Base-by-base conservation (phyloP, 2,329 filamentous ascomycete species). In the Neopestalotiopsis sp. region DNA sequence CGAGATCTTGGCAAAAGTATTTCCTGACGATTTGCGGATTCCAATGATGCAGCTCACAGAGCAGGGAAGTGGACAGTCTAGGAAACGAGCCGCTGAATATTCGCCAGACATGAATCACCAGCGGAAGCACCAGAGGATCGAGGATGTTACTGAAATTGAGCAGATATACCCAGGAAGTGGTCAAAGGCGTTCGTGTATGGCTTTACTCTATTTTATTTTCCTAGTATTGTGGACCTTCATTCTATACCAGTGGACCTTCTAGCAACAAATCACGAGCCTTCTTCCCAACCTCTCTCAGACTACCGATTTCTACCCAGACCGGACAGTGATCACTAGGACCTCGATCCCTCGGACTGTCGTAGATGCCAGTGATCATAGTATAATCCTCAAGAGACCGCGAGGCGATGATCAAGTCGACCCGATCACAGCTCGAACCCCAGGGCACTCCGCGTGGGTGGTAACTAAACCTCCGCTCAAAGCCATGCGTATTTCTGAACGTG, bases 271-370 rank as follows among this genome's bases (percentile, higher is more conserved):
- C n/a, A n/a, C n/a, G n/a, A n/a, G n/a, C n/a, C n/a, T n/a, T n/a
- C n/a, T n/a, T n/a, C n/a, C 5, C 14, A 4, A 20, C 32, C 17
- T 14, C 59, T 9, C 20, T 14, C 12, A 7, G 59, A 9, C 61
- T 5, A 7, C 69, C 69, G 56, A 79, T 63, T 52, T 77, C 76
- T 20, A 83, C 81, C 79, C 80, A 86, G 5, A 89, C 73, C 0
- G 86, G 85, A 17, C 86, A 84, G 78, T 88, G 86, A 76, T 88
- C 86, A 74, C 85, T 88, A 2, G 82, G 79, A 1, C 84, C 85
- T 52, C 86, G 78, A 69, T 87, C 86, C 69, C 75, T 72, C 4
- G 78, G 77, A 45, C 77, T 77, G 32, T 84, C 79, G 67, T 81
- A 72, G 5, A 80, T 80, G 4, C 75, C 76, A 5, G 77, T 76